Evolutionary conservation across 257 asterid genomes (phyloP).

Genomic region (Solanum clarkiae): DNA sequence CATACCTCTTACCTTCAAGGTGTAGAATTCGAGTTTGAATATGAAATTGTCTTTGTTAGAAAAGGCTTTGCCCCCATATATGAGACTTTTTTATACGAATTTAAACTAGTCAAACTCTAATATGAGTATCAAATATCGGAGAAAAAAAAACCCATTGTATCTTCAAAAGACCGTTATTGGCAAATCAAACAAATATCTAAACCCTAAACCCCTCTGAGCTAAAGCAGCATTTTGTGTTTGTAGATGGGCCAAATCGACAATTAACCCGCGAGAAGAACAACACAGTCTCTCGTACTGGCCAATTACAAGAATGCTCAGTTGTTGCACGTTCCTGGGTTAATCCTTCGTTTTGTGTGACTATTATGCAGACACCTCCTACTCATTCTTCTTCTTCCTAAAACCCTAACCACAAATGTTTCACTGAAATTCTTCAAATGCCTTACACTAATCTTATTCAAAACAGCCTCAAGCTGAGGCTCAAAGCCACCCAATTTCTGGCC

Average conservation of each 20-base stretch:
- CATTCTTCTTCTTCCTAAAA: constrained; percentile 16
- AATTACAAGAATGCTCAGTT: background rate
- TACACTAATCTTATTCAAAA: constrained; percentile 6
- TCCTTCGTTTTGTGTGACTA: background rate
- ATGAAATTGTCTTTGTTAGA: too few relatives aligned
- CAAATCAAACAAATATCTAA: background rate
- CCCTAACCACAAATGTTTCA: constrained; percentile 33
- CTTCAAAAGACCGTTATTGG: too few relatives aligned
- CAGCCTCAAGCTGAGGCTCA: constrained; percentile 25
- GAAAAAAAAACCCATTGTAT: too few relatives aligned
- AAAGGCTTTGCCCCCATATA: too few relatives aligned
- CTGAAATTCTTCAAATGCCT: background rate
- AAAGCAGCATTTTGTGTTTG: background rate
- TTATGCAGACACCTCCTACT: background rate
- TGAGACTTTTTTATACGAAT: too few relatives aligned
- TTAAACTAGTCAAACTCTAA: too few relatives aligned
- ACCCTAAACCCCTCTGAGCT: background rate
- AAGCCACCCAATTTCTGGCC: constrained; percentile 34
- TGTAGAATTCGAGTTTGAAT: too few relatives aligned
- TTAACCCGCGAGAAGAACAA: background rate
- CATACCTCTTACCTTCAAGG: rapidly evolving
- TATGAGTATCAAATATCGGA: too few relatives aligned
- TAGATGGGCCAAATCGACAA: background rate
- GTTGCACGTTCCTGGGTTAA: too few relatives aligned
- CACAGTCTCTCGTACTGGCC: background rate